Evolutionary conservation across 2,329 filamentous ascomycete species (phyloP).

Genomic region (Cladosporium cucumerinum): DNA sequence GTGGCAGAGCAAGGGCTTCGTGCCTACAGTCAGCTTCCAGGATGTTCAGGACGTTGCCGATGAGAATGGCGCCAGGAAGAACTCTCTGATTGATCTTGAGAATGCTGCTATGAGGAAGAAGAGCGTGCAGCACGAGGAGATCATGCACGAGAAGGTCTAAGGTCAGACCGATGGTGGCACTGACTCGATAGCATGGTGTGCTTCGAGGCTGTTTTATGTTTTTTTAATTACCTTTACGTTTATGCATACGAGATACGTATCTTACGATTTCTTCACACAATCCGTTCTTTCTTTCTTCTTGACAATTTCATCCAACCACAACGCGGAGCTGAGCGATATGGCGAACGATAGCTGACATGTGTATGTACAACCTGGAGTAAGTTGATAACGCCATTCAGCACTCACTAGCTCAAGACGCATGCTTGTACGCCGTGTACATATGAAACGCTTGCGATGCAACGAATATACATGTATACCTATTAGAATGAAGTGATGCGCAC

Average conservation of each 20-base stretch:
- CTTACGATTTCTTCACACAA: neutral
- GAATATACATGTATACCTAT: neutral
- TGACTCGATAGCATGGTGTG: neutral
- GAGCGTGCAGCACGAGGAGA: slow-evolving; percentile 32
- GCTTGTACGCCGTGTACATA: neutral
- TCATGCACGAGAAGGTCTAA: slow-evolving; percentile 7
- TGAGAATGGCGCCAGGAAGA: slow-evolving; percentile 25
- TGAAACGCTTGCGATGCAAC: neutral
- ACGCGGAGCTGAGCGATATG: neutral
- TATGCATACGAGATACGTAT: neutral
- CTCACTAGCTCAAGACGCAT: too few relatives aligned
- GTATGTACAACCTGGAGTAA: too few relatives aligned
- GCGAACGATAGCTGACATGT: neutral
- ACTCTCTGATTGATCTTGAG: slow-evolving; percentile 34
- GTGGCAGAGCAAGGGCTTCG: slow-evolving; percentile 53
- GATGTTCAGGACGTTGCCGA: slow-evolving; percentile 42
- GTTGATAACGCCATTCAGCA: too few relatives aligned
- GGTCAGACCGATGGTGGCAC: neutral
- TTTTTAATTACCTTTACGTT: neutral
- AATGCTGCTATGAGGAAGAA: slow-evolving; percentile 35
- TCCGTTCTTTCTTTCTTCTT: neutral
- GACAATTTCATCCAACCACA: neutral
- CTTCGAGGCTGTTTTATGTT: neutral
- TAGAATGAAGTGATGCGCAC: neutral
- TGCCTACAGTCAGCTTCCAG: slow-evolving; percentile 46